phyloP scores from a whole-genome alignment of 352 stramenopile genomes.

The Globisporangium carolinianum region DNA sequence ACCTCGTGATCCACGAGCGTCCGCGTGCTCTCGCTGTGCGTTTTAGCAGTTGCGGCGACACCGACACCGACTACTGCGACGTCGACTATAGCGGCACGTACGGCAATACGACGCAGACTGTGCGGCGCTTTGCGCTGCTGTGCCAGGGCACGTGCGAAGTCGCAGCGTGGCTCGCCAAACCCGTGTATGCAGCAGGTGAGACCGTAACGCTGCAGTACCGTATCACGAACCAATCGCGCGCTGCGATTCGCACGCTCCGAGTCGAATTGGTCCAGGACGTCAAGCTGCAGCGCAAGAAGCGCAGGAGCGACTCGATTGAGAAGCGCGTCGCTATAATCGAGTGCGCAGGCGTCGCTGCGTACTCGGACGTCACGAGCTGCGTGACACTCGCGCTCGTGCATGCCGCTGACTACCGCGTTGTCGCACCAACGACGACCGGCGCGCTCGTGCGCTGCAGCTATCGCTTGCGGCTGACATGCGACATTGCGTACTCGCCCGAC shows the following conservation, averaged over 20 bases:
- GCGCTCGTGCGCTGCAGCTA: constrained; percentile 26
- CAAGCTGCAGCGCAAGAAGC: constrained; percentile 6
- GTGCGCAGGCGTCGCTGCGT: constrained; percentile 11
- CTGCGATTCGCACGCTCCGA: constrained; percentile 28
- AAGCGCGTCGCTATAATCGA: neutral
- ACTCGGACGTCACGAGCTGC: neutral
- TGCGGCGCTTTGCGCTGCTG: constrained; percentile 31
- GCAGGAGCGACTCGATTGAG: constrained; percentile 7
- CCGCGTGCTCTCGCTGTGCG: neutral
- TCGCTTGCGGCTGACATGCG: constrained; percentile 26
- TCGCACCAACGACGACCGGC: constrained; percentile 24
- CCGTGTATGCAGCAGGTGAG: constrained; percentile 25
- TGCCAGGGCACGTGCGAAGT: constrained; percentile 27
- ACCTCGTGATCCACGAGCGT: constrained; percentile 25
- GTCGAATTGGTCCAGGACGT: constrained; percentile 21
- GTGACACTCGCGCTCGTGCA: constrained; percentile 19
- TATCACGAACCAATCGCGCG: constrained; percentile 25
- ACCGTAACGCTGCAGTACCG: constrained; percentile 24
- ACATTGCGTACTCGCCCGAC: constrained; percentile 34
- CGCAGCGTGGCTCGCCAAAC: constrained; percentile 28
- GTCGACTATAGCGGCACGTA: constrained; percentile 4
- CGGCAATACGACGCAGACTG: constrained; percentile 21
- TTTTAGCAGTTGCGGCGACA: neutral
- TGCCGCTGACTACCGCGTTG: neutral
- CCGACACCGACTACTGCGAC: constrained; percentile 14